Conservation (phyloP, 2,329 filamentous ascomycete species). For the Ascochyta viciae-villosae region DNA sequence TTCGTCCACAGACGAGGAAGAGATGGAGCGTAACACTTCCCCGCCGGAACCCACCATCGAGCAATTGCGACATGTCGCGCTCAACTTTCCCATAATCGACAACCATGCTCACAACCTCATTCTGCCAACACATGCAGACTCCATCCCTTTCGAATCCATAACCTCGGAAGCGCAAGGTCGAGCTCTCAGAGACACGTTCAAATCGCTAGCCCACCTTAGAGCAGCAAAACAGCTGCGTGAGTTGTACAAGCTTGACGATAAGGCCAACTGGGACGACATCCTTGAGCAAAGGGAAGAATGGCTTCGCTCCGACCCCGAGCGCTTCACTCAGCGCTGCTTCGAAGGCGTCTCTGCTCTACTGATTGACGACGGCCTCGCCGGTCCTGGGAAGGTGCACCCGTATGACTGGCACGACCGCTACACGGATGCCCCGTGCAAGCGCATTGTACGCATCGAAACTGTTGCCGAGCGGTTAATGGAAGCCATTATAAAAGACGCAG, state of each 20-base stretch:
- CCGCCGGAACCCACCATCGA: slow-evolving; percentile 37
- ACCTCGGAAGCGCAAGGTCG: slow-evolving; percentile 75
- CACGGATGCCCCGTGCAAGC: slow-evolving; percentile 68
- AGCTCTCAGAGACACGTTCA: slow-evolving; percentile 68
- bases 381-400: slow-evolving; percentile 61
- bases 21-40: slow-evolving; percentile 28
- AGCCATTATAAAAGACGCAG: slow-evolving; percentile 53
- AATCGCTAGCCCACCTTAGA: slow-evolving; percentile 72
- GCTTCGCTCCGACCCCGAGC: slow-evolving; percentile 56
- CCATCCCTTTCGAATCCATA: slow-evolving; percentile 66
- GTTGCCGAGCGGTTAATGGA: slow-evolving; percentile 70
- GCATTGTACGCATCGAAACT: slow-evolving; percentile 80
- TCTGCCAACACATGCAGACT: slow-evolving; percentile 56
- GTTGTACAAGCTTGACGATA: slow-evolving; percentile 64
- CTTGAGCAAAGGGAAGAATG: slow-evolving; percentile 57
- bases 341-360: slow-evolving; percentile 75
- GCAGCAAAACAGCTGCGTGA: slow-evolving; percentile 72
- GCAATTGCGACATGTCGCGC: slow-evolving; percentile 43
- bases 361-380: slow-evolving; percentile 76
- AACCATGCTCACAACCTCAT: slow-evolving; percentile 76
- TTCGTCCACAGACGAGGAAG: background rate
- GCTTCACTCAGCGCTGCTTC: slow-evolving; percentile 70
- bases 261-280: slow-evolving; percentile 67
- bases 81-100: slow-evolving; percentile 69
- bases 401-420: slow-evolving; percentile 68